Evolutionary conservation across 768 basidiomycete species (phyloP).

Genomic region (Scleroderma bovista): DNA sequence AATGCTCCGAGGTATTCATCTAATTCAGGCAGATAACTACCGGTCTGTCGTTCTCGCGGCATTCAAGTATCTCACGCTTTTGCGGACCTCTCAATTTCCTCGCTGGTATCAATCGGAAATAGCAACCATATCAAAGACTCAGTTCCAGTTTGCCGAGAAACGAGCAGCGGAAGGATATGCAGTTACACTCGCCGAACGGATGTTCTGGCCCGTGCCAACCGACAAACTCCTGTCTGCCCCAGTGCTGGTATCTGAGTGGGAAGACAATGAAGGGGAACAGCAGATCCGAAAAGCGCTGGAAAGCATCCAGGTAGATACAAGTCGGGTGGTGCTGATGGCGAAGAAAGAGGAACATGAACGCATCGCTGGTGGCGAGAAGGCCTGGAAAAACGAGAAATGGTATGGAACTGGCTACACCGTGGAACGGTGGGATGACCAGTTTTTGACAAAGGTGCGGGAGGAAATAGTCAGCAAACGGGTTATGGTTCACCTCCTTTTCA

Average conservation of each 20-base stretch:
- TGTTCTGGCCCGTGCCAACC: slow-evolving; percentile 78
- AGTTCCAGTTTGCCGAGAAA: slow-evolving; percentile 87
- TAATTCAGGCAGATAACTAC: slow-evolving; percentile 56
- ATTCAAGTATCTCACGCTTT: slow-evolving; percentile 75
- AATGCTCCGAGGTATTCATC: background rate
- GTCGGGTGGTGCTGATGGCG: slow-evolving; percentile 76
- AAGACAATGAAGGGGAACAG: slow-evolving; percentile 40
- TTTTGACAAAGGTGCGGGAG: slow-evolving; percentile 46
- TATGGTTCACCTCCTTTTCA: slow-evolving; percentile 21
- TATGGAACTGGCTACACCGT: slow-evolving; percentile 87
- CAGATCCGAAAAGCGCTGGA: slow-evolving; percentile 62
- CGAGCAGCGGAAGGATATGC: slow-evolving; percentile 75
- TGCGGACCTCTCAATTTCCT: slow-evolving; percentile 56
- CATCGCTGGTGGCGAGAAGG: slow-evolving; percentile 41
- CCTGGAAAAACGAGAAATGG: slow-evolving; percentile 81
- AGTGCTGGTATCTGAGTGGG: slow-evolving; percentile 70
- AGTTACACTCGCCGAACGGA: slow-evolving; percentile 62
- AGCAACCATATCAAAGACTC: slow-evolving; percentile 60
- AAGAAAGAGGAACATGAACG: slow-evolving; percentile 57
- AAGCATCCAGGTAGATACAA: slow-evolving; percentile 48
- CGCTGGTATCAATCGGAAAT: slow-evolving; percentile 74
- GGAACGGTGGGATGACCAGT: slow-evolving; percentile 59
- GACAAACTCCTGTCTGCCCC: slow-evolving; percentile 71
- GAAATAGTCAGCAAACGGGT: background rate
- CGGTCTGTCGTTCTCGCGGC: slow-evolving; percentile 59